These are phyloP conservation scores for Rhizopus microsporus DNA, from an alignment of 371 early-diverging fungal genomes.

Conservation along the genomic window DNA sequence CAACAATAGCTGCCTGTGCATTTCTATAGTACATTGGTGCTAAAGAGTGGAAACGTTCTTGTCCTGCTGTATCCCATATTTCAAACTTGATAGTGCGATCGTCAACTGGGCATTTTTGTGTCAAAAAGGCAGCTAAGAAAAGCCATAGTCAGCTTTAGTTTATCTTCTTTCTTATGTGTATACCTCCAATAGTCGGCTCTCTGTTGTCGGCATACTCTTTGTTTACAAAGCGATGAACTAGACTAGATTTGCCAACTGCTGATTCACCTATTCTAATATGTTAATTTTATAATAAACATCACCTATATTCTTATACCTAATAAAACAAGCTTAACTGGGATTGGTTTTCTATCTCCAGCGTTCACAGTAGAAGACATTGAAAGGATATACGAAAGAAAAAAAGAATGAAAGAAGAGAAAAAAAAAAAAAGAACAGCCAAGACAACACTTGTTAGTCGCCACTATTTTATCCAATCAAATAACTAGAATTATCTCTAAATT, in stretches of 20 bases:
- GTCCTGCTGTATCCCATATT: conserved; percentile 96
- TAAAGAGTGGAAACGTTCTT: conserved; percentile 89
- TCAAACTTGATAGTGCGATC: conserved; percentile 78
- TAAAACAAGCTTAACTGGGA: conserved; percentile 68
- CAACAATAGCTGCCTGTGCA: conserved; percentile 94
- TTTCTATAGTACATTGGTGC: conserved; percentile 99
- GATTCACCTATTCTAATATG: conserved; percentile 65
- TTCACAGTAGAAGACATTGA: conserved; percentile 2
- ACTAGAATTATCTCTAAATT: too few relatives aligned
- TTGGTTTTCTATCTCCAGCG: conserved; percentile 37
- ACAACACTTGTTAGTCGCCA: neutral
- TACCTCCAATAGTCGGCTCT: conserved; percentile 96
- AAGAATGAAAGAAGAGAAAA: neutral
- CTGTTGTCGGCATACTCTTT: conserved; percentile 93
- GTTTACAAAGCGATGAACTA: conserved; percentile 85
- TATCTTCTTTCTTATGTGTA: neutral
- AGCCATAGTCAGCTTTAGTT: neutral
- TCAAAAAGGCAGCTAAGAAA: conserved; percentile 74
- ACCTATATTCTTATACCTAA: conserved; percentile 51
- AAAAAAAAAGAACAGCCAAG: too few relatives aligned
- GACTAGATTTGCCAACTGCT: conserved; percentile 84
- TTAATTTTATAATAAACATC: neutral
- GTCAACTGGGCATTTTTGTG: conserved; percentile 67
- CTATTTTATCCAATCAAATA: too few relatives aligned
- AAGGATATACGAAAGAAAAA: neutral